phyloP scores from a whole-genome alignment of 768 basidiomycete species.

The Amanita polypyramis region DNA sequence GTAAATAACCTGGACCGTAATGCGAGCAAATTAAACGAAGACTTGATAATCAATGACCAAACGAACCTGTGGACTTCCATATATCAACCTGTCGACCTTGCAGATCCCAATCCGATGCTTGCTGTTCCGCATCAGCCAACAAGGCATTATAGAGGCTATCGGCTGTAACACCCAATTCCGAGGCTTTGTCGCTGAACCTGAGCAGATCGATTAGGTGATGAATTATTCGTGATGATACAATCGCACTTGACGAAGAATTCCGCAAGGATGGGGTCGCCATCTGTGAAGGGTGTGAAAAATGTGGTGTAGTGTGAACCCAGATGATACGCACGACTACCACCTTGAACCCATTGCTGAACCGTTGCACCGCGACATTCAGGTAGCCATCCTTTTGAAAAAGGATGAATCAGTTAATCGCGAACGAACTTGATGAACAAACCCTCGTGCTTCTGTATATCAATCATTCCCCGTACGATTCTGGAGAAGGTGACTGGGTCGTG shows the following conservation, averaged over 20 bases:
- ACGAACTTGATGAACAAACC: slow-evolving; percentile 20
- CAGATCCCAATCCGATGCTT: slow-evolving; percentile 52
- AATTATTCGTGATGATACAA: slow-evolving; percentile 10
- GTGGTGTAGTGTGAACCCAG: not conserved
- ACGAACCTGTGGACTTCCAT: slow-evolving; percentile 30
- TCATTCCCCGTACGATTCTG: slow-evolving; percentile 51
- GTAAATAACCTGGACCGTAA: slow-evolving; percentile 24
- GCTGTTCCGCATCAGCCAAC: slow-evolving; percentile 45
- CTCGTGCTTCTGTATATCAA: slow-evolving; percentile 58
- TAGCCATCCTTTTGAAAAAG: slow-evolving; percentile 39
- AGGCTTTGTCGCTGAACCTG: slow-evolving; percentile 43
- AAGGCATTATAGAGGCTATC: slow-evolving; percentile 45
- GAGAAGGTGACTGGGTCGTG: slow-evolving; percentile 53
- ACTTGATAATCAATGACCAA: not conserved
- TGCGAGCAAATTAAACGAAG: not conserved
- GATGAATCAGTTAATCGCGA: not conserved
- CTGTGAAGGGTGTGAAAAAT: slow-evolving; percentile 17
- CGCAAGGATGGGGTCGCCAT: slow-evolving; percentile 52
- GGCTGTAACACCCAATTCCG: slow-evolving; percentile 34
- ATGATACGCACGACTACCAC: slow-evolving; percentile 43
- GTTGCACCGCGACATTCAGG: slow-evolving; percentile 56
- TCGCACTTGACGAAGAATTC: slow-evolving; percentile 49
- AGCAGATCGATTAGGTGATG: not conserved
- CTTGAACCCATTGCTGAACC: slow-evolving; percentile 42
- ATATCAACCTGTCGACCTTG: slow-evolving; percentile 47